Base-by-base conservation (phyloP, 179 eudicot genomes). In the Amaranthus tricolor region DNA sequence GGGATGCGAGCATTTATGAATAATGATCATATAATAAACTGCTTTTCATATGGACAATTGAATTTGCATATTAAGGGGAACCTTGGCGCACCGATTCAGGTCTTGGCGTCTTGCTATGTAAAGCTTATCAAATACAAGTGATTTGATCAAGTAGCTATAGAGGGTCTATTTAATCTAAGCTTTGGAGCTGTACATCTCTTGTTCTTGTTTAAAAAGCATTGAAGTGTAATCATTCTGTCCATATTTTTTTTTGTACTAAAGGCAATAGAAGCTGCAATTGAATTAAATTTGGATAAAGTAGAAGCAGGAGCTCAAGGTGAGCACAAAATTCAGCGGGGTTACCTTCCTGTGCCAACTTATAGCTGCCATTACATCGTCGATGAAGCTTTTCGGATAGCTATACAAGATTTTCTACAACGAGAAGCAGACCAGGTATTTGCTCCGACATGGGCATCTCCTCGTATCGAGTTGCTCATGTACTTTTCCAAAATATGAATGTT, bases 271-370 rank as follows among this genome's bases (percentile, higher is more conserved):
- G 99, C 98, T 69, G 99, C 99, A 16, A 95, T 95, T 61, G 99
- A 95, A 79, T 87, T 87, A 66, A 90, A 90, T 73, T 90, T 95
- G 75, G 87, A 83, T 79, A 93, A 78, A 72, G 98, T 95, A 78
- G 99, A 95, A 89, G 99, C 99, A 47, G 99, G 99, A 77, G 99
- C 99, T 75, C 99, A 95, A 80, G 99, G 99, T 51, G 99, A 95
- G 86, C 99, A 95, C 82, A 95, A 95, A 87, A 89, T 95, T 53
- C 98, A 95, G 85, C 84, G 98, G 76, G 99, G 99, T 17, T 95
- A 95, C 78, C 84, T 93, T 68, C 99, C 99, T 5, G 94, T 88
- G 61, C 54, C 93, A 71, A 95, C 99, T 17, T 93, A 88, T 81
- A 95, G 99, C 85, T 81, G 87, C 79, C 99, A 95, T 82, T 93